These are phyloP conservation scores for Epicoccum nigrum DNA, from an alignment of 2,329 filamentous ascomycete species.

Conservation along the genomic window DNA sequence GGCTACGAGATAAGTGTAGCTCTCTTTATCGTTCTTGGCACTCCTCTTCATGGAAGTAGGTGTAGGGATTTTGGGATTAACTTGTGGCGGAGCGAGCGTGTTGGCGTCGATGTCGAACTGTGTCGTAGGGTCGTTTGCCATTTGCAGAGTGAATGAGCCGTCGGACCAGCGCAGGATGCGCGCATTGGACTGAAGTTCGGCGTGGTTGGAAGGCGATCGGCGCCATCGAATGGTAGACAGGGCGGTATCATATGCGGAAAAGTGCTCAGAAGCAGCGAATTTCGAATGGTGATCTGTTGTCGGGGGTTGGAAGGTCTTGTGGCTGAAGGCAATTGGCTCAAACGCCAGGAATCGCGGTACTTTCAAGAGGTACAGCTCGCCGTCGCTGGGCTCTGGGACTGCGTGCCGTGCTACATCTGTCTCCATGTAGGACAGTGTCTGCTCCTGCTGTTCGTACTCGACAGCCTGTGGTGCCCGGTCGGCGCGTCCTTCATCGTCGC, in stretches of 20 bases:
- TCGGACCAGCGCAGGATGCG: constrained; percentile 79
- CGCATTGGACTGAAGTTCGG: constrained; percentile 74
- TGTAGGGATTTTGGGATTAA: constrained; percentile 56
- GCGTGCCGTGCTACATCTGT: constrained; percentile 71
- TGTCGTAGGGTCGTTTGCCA: constrained; percentile 69
- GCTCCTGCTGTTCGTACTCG: constrained; percentile 58
- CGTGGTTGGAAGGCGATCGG: constrained; percentile 68
- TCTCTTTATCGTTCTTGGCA: constrained; percentile 62
- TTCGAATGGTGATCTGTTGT: constrained; percentile 62
- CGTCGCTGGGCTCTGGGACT: constrained; percentile 72
- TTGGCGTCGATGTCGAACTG: constrained; percentile 79
- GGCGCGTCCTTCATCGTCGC: constrained; percentile 66
- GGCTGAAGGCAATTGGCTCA: constrained; percentile 69
- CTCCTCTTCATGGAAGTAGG: constrained; percentile 47
- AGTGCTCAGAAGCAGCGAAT: constrained; percentile 54
- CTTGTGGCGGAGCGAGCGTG: constrained; percentile 66
- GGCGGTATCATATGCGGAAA: constrained; percentile 67
- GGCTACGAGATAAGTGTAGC: constrained; percentile 76
- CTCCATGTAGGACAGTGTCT: constrained; percentile 65
- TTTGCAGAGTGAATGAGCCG: constrained; percentile 75
- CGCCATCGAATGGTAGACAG: constrained; percentile 73
- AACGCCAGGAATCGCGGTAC: constrained; percentile 76
- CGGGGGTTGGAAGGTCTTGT: constrained; percentile 69
- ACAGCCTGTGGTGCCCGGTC: constrained; percentile 62
- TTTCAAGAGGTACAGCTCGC: constrained; percentile 73